Evolutionary conservation across 805 yeast genomes (phyloP).

Genomic region (Starmera quercuum): DNA sequence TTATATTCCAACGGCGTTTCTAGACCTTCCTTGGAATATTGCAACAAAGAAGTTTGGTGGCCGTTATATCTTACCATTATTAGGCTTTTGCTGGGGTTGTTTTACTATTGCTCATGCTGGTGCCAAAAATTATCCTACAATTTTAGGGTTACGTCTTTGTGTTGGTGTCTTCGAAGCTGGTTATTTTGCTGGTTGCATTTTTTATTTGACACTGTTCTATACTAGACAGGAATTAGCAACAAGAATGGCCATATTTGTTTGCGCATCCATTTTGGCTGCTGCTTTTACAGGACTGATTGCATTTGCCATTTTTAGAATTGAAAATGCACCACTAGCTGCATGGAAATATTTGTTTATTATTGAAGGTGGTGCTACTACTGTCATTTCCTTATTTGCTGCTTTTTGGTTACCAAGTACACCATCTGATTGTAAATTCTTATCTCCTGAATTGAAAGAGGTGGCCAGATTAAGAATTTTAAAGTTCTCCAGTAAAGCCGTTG

Average conservation of each 20-base stretch:
- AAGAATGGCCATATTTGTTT: slow-evolving; percentile 9
- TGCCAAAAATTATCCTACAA: slow-evolving; percentile 30
- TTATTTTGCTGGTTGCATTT: slow-evolving; percentile 21
- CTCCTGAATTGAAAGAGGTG: slow-evolving; percentile 10
- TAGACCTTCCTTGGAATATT: slow-evolving; percentile 34
- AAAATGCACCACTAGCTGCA: slow-evolving; percentile 9
- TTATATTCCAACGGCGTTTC: slow-evolving; percentile 34
- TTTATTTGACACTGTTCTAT: slow-evolving; percentile 11
- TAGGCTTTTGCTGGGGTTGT: slow-evolving; percentile 36
- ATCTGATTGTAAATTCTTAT: slow-evolving; percentile 4
- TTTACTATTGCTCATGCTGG: slow-evolving; percentile 35
- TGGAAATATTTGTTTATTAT: slow-evolving; percentile 25
- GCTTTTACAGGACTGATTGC: slow-evolving; percentile 15
- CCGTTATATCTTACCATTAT: slow-evolving; percentile 24
- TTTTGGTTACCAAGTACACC: slow-evolving; percentile 11
- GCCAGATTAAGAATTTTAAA: slow-evolving; percentile 6
- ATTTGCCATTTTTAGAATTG: slow-evolving; percentile 12
- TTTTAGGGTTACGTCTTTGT: slow-evolving; percentile 30
- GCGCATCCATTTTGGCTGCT: slow-evolving; percentile 4
- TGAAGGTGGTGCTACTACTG: slow-evolving; percentile 24
- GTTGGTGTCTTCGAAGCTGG: slow-evolving; percentile 37
- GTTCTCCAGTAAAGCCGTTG: slow-evolving; percentile 2
- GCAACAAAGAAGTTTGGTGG: slow-evolving; percentile 32
- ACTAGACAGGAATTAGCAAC: slow-evolving; percentile 9
- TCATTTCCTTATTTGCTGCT: slow-evolving; percentile 20